Evolutionary conservation across 75 land plant genomes (phyloP), one percentile per base, ranked within the genome.

Genomic region (Selaginella moellendorffii): DNA sequence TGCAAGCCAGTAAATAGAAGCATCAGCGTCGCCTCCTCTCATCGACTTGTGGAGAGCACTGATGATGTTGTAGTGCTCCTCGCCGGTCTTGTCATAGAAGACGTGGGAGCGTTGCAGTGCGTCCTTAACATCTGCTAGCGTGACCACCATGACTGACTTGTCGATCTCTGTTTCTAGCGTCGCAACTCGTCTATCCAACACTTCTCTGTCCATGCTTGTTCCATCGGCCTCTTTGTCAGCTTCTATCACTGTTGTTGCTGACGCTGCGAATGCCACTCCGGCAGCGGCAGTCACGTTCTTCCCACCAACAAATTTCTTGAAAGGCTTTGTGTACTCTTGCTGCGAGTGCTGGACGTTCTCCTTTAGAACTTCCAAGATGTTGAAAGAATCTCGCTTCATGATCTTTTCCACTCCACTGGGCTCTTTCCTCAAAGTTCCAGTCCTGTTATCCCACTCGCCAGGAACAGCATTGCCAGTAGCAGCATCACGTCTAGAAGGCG

Each of bases 21-120:
- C 59, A 56, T 56, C 24, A 8, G 24, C 23, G n/a, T 56, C 59
- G 9, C 23, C 21, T 9, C 24, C 59, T 19, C 59, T 21, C 59
- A 56, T 56, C 21, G 59, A 56, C 24, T 56, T 56, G 25, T 24
- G 59, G 17, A 56, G 21, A 56, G 59, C 24, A 56, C 23, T 21
- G 5, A 25, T 24, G 2, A 56, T 21, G 19, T 56, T 56, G 59
- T 56, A 25, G 1, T 17, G 59, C 21, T 56, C 59, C 59, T 56
- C 59, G 8, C 23, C 24, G 5, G 5, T 56, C 21, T 78, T 74
- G 63, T 91, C 97, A 63, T 91, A 87, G 19, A 78, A 68, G 29
- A 91, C 46, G 14, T 36, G 46, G 14, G 46, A 36, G 5, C 46
- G 46, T 36, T 36, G 46, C 46, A 36, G 46, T 36, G 46, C 46